Base-by-base conservation (phyloP, 164 flowering plant species). In the Vitis amurensis region DNA sequence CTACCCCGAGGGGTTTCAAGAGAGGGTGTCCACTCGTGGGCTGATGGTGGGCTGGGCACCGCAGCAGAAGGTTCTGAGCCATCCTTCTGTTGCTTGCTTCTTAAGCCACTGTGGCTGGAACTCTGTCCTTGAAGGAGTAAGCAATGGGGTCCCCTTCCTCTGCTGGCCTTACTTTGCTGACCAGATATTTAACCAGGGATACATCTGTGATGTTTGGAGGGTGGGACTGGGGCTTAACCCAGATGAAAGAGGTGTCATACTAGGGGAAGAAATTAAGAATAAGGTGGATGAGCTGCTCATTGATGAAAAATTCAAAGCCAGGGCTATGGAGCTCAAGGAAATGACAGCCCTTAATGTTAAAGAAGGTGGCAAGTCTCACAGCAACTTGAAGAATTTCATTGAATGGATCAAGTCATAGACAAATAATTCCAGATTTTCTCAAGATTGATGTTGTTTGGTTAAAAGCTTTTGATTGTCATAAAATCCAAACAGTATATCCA, bases 11-110 rank as follows among this genome's bases (percentile, higher is more conserved):
- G 85, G 81, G 8, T 84, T 80, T 64, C 50, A 64, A 61, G 83
- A 60, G 12, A 74, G 81, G 61, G 68, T 83, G 5, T 67, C 60
- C 11, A 8, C 29, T 11, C 73, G 66, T 0, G 92, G 86, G n/a
- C n/a, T n/a, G n/a, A n/a, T n/a, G n/a, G n/a, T n/a, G n/a, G n/a
- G 68, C 2, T 87, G 91, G 91, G 85, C 88, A 13, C 91, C 93
- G 1, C 91, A 85, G 30, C 80, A 82, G 30, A 61, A 72, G 56
- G 81, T 87, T 23, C 73, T 87, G 1, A 23, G 65, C 31, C 90
- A 89, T 55, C 83, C 84, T 60, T 75, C 89, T 1, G 70, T 89
- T 14, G 88, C 82, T 52, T 87, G 91, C 55, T 87, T 87, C 64
- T 0, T 87, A 19, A 80, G 81, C 50, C 92, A 90, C 66, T 88